A percentile compares a stretch with the other conserved stretches of the same genome.
phyloP scores from a whole-genome alignment of 1,284 basidiomycete genomes.

The Cryptococcus amylolentus region DNA sequence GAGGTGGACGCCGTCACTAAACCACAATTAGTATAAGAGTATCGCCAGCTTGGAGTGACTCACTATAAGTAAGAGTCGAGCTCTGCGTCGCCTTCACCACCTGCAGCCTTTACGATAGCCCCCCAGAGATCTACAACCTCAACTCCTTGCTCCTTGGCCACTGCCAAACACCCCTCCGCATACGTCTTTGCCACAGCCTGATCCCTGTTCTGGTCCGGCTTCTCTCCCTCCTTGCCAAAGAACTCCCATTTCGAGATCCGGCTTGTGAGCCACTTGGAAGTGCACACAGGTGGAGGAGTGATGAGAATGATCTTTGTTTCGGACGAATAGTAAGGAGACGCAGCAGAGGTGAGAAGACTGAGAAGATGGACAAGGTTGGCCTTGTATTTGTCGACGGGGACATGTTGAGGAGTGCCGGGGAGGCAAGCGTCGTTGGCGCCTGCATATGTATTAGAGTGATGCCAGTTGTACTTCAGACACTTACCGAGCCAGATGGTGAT shows the following conservation, averaged over 20 bases:
- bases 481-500: constrained; percentile 79
- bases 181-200: constrained; percentile 64
- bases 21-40: neutral
- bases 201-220: constrained; percentile 55
- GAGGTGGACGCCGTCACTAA: constrained; percentile 71
- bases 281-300: constrained; percentile 77
- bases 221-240: constrained; percentile 30
- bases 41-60: constrained; percentile 3
- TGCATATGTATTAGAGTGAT: constrained; percentile 11
- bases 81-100: constrained; percentile 53
- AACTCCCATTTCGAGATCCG: constrained; percentile 50
- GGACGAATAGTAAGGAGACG: constrained; percentile 66
- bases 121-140: constrained; percentile 69
- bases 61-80: constrained; percentile 50
- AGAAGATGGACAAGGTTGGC: constrained; percentile 65
- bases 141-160: constrained; percentile 58
- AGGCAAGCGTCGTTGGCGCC: constrained; percentile 73
- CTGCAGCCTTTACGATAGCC: constrained; percentile 63
- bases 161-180: constrained; percentile 63
- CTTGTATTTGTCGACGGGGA: constrained; percentile 65
- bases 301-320: constrained; percentile 73
- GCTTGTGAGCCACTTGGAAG: constrained; percentile 52
- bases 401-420: constrained; percentile 49
- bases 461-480: constrained; percentile 6
- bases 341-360: constrained; percentile 59